Evolutionary conservation across 2,329 filamentous ascomycete species (phyloP), one percentile per base, ranked within the genome.

Genomic region (Exophiala oligosperma): DNA sequence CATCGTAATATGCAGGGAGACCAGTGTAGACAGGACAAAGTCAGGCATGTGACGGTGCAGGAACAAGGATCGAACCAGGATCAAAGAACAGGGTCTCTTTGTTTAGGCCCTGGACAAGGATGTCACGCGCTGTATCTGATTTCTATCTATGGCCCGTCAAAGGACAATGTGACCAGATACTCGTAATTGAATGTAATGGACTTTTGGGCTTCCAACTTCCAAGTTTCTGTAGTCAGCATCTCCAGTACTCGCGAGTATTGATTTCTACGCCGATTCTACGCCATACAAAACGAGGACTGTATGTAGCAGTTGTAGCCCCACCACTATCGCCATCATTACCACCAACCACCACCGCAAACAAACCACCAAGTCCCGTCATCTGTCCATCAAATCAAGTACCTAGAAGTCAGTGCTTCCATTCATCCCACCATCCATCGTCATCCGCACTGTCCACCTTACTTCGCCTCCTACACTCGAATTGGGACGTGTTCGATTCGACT

Each of bases 31-130:
- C 40, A n/a, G 11, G 21, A 46, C 8, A 8, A 24, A 14, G 46
- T 17, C n/a, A 37, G 32, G 41, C 51, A 54, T 54, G 51, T 46
- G 51, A 54, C 46, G n/a, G 51, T 54, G 41, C 51, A 47, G 49
- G 11, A 21, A 41, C 35, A n/a, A n/a, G 21, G 40, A 43, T 43
- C 40, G 11, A 21, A 41, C 35, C 7, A n/a, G 21, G 40, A 43
- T 43, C 40, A 5, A 23, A 9, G 40, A 11, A 4, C 40, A 43
- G 40, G 40, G 40, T 17, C 21, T 17, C 21, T 23, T 43, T 8
- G n/a, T 43, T 43, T 17, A 11, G 40, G 40, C 40, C 21, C 12
- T 26, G 28, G 17, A 17, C 46, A 48, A 17, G 46, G 46, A n/a
- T 29, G 28, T 48, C 46, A 48, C 46, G 46, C 46, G 46, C 23